These are phyloP conservation scores for Auriscalpium orientale DNA, from an alignment of 768 basidiomycete species.

Conservation along the genomic window DNA sequence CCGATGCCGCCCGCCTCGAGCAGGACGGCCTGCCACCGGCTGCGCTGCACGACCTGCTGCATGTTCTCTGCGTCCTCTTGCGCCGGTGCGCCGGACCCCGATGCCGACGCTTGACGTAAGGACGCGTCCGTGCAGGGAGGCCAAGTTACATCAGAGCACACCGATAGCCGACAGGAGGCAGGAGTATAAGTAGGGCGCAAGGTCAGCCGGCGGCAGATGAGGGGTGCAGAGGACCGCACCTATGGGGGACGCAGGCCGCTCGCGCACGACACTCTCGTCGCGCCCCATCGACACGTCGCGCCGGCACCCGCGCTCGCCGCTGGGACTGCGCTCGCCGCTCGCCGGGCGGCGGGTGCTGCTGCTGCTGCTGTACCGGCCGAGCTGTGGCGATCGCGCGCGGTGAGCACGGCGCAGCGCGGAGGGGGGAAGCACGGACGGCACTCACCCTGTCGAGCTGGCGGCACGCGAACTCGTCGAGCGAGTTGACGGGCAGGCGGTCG, in stretches of 20 bases:
- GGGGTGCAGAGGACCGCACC: background rate
- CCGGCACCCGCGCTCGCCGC: constrained; percentile 10
- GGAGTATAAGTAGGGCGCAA: background rate
- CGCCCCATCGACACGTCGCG: constrained; percentile 12
- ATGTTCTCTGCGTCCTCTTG: constrained; percentile 25
- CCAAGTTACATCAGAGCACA: background rate
- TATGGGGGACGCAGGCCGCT: background rate
- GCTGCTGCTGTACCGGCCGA: constrained; percentile 8
- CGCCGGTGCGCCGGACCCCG: background rate
- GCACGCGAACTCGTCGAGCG: constrained; percentile 83
- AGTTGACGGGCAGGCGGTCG: constrained; percentile 65
- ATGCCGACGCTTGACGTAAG: background rate
- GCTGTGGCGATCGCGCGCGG: background rate
- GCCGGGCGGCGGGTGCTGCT: constrained; percentile 3
- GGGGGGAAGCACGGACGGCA: constrained; percentile 17
- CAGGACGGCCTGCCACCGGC: constrained; percentile 78
- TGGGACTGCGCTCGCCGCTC: constrained; percentile 3
- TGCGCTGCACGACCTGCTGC: constrained; percentile 58
- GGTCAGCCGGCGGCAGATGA: background rate
- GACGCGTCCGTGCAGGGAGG: background rate
- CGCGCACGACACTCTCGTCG: background rate
- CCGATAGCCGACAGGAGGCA: background rate
- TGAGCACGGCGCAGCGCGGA: background rate
- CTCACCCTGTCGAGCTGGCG: constrained; percentile 78
- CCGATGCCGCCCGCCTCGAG: constrained; percentile 83